A percentile compares a stretch with the other conserved stretches of the same genome.
Conservation (phyloP, 352 stramenopile genomes). For the Phytophthora boehmeriae region DNA sequence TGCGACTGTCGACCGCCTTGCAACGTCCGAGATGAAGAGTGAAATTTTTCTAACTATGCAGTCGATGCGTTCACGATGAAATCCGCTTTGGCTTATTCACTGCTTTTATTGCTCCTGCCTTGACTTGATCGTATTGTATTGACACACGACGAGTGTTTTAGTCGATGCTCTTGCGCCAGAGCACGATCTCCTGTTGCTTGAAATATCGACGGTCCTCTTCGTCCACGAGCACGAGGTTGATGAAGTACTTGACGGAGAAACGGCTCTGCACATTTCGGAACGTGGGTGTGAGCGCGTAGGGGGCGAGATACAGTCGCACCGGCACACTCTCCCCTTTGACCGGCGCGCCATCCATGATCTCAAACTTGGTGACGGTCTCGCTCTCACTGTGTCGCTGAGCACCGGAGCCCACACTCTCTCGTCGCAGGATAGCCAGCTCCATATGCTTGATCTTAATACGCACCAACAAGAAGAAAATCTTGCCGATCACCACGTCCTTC, state of each 20-base stretch:
- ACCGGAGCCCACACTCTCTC: conserved; percentile 90
- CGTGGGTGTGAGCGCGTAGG: conserved; percentile 91
- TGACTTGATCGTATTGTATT: conserved; percentile 6
- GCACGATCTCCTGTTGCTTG: conserved; percentile 99
- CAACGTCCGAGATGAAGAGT: conserved; percentile 9
- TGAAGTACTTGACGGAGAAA: conserved; percentile 96
- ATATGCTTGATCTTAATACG: conserved; percentile 99
- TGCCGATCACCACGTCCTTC: conserved; percentile 96
- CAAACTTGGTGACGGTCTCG: conserved; percentile 98
- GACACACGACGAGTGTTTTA: conserved; percentile 10
- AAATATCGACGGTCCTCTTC: conserved; percentile 99
- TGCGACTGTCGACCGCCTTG: conserved; percentile 19
- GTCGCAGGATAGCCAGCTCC: conserved; percentile 97
- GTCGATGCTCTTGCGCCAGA: conserved; percentile 89
- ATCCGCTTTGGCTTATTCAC: no score
- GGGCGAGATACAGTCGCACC: conserved; percentile 94
- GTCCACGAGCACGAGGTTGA: conserved; percentile 99
- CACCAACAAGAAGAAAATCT: conserved; percentile 98
- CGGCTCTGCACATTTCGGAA: conserved; percentile 91
- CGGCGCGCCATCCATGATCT: conserved; percentile 99
- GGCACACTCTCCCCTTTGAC: conserved; percentile 97
- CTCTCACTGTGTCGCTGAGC: conserved; percentile 92
- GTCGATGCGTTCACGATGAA: no score
- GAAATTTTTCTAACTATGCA: conserved; percentile 19
- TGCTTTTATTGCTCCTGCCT: not conserved